Percentiles rank a stretch among this genome's conserved stretches.
Conservation (phyloP, 2,329 filamentous ascomycete genomes). For the Colletotrichum filicis region DNA sequence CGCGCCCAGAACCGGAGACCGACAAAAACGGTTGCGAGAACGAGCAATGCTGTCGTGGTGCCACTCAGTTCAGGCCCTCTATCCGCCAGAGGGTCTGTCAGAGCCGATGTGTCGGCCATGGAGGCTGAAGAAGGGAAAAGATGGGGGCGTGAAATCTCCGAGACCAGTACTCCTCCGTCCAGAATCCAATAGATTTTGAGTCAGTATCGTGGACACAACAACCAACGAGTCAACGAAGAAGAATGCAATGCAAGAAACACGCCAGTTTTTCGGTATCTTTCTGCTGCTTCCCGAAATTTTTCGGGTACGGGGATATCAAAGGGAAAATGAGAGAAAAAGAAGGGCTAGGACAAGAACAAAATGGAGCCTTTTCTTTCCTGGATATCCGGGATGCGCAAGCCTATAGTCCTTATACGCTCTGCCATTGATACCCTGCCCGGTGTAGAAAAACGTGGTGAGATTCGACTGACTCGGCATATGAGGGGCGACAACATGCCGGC, state of each 20-base stretch:
- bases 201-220: neutral
- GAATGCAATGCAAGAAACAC: neutral
- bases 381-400: neutral
- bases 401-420: constrained; percentile 22
- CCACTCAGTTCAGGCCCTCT: constrained; percentile 24
- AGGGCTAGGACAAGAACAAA: neutral
- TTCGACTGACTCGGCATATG: constrained; percentile 1
- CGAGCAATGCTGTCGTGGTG: constrained; percentile 24
- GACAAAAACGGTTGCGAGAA: constrained; percentile 26
- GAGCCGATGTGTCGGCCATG: constrained; percentile 19
- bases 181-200: constrained; percentile 3
- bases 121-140: neutral
- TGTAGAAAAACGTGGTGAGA: constrained; percentile 11
- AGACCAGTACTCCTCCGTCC: neutral
- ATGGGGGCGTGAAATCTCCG: neutral
- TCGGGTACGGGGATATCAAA: neutral
- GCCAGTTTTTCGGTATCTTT: neutral
- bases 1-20: constrained; percentile 26
- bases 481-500: constrained; percentile 5
- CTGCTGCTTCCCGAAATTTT: neutral
- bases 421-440: neutral
- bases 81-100: constrained; percentile 23
- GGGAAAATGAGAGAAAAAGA: neutral
- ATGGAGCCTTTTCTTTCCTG: neutral
- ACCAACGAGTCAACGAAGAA: neutral